Conservation (phyloP, 2,329 filamentous ascomycete genomes). For the Xylaria sp. region DNA sequence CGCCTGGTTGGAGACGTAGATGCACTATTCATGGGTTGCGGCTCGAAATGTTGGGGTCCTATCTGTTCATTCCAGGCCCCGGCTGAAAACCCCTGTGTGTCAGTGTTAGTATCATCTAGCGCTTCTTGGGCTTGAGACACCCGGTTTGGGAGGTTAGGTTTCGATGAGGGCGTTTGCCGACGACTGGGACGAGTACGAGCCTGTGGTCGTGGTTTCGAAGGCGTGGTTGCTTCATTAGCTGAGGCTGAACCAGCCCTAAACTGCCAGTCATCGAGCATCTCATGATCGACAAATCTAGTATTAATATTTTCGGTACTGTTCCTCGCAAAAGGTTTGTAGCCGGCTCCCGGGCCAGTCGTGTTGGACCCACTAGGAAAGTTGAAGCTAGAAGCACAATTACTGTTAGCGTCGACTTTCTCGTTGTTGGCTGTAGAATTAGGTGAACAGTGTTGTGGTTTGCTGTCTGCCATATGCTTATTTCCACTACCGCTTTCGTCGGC, state of each 20-base stretch:
- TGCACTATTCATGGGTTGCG: conserved; percentile 54
- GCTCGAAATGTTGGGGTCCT: conserved; percentile 65
- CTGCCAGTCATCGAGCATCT: conserved; percentile 58
- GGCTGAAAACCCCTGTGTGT: conserved; percentile 58
- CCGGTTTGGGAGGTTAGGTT: conserved; percentile 41
- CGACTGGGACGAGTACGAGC: conserved; percentile 56
- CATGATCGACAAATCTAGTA: conserved; percentile 67
- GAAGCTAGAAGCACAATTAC: conserved; percentile 59
- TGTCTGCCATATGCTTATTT: conserved; percentile 2
- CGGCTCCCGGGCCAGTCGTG: conserved; percentile 50
- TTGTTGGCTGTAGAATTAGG: conserved; percentile 19
- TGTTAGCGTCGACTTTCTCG: conserved; percentile 51
- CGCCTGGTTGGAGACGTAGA: conserved; percentile 61
- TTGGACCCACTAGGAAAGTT: conserved; percentile 58
- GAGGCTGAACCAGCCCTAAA: conserved; percentile 62
- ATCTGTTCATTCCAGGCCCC: conserved; percentile 67
- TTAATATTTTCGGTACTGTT: conserved; percentile 70
- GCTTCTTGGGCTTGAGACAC: conserved; percentile 41
- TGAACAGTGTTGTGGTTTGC: conserved; percentile 15
- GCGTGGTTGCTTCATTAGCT: conserved; percentile 45
- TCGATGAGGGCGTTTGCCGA: conserved; percentile 51
- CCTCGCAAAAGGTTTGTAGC: conserved; percentile 55
- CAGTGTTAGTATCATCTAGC: conserved; percentile 42
- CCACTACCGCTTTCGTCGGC: conserved; percentile 20
- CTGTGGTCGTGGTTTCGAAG: conserved; percentile 53